These are phyloP conservation scores for Aspergillus floridensis DNA, from an alignment of 2,329 filamentous ascomycete genomes.

Conservation along the genomic window DNA sequence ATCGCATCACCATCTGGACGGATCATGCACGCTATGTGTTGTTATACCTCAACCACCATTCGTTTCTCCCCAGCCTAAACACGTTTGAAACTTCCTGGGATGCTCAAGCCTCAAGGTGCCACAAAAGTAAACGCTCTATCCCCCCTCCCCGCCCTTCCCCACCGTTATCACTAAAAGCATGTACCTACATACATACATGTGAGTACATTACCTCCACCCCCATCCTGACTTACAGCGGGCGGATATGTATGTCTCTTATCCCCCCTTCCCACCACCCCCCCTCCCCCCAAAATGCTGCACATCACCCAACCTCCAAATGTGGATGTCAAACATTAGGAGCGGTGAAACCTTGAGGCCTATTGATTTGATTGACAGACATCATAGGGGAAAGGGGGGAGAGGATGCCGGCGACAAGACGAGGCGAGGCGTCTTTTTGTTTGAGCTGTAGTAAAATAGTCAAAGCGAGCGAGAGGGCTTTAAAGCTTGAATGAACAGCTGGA, in stretches of 20 bases:
- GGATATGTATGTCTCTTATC: slow-evolving; percentile 2
- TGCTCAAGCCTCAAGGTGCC: neutral
- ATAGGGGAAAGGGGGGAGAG: neutral
- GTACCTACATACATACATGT: neutral
- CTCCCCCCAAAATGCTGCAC: neutral
- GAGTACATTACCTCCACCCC: no score
- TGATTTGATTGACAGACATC: neutral
- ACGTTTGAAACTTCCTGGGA: neutral
- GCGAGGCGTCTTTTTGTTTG: neutral
- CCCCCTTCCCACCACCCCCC: neutral
- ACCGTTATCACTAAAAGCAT: slow-evolving; percentile 2
- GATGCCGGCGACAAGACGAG: no score
- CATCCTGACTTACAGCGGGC: neutral
- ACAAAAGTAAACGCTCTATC: neutral
- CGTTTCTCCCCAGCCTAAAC: neutral
- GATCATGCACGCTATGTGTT: neutral
- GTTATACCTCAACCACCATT: neutral
- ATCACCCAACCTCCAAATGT: slow-evolving; percentile 13
- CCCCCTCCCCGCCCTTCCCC: neutral
- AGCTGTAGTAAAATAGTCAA: neutral
- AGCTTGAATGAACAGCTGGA: neutral
- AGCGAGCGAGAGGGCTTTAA: neutral
- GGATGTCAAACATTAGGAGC: slow-evolving; percentile 15
- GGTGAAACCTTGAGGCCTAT: slow-evolving; percentile 1
- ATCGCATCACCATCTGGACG: neutral